Evolutionary conservation across 1,284 basidiomycete genomes (phyloP), one percentile per base, ranked within the genome.

Genomic region (Cryptococcus neoformans): DNA sequence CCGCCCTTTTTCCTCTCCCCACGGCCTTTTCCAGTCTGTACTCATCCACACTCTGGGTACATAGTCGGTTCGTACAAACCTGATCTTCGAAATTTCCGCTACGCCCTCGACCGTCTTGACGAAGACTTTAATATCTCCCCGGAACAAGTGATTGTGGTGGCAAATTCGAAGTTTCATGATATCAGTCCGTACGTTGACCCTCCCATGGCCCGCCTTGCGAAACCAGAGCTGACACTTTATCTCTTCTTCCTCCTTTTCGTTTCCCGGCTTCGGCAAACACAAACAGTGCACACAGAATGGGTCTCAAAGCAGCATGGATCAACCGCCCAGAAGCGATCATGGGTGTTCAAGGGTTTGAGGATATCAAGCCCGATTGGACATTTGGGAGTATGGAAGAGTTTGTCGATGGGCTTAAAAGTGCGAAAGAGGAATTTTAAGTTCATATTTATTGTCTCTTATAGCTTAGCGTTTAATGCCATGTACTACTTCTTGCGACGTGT

Each of bases 291-390:
- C 64, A 66, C 56, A 64, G 60, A 45, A 59, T 64, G 36, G 68
- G 65, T 9, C 47, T 73, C 37, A 67, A 69, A 49, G 59, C 62
- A n/a, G 65, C 58, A 2, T 71, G 71, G 69, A 73, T 73, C 50
- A 60, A 63, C 40, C 63, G 71, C 17, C 47, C 60, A 6, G 44
- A 53, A 11, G 66, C 66, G 8, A 54, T 65, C 44, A 55, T 65
- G 48, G 63, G 63, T 36, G 60, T 63, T 2, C 44, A 49, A n/a
- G 58, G 55, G 5, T 51, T 42, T 4, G 57, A 62, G 28, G 52
- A 46, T 49, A 50, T 52, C 6, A 54, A 52, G 50, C 55, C 65
- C 4, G 63, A 66, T 39, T 68, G 44, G 44, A 40, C 46, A 17
- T 68, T 61, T 44, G 12, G 35, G 6, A 61, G 44, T 47, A 65